phyloP scores from a whole-genome alignment of 2,329 filamentous ascomycete genomes.

The Mycosphaerella sp. region DNA sequence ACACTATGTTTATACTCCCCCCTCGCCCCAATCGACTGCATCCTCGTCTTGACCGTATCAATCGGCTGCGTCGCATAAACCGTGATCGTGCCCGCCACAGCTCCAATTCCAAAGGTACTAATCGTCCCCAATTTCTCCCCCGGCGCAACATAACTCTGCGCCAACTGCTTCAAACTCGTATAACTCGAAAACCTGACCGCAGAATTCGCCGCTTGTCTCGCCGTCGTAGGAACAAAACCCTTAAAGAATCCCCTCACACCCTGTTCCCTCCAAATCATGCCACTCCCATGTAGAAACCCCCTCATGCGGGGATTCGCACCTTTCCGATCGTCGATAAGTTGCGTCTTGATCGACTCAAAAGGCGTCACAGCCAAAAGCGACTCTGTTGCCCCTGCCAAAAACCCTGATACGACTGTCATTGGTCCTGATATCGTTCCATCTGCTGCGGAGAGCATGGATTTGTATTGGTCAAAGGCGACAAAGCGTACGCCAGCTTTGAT shows the following conservation, averaged over 20 bases:
- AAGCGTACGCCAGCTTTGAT: slow-evolving; percentile 95
- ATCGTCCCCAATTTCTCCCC: slow-evolving; percentile 88
- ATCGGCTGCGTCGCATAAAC: slow-evolving; percentile 69
- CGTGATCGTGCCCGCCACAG: slow-evolving; percentile 81
- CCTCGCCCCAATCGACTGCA: slow-evolving; percentile 91
- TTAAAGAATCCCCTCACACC: slow-evolving; percentile 93
- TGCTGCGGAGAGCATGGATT: slow-evolving; percentile 70
- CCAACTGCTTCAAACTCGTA: slow-evolving; percentile 82
- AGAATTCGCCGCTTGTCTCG: slow-evolving; percentile 88
- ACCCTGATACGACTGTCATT: slow-evolving; percentile 84
- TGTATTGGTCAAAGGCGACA: slow-evolving; percentile 94
- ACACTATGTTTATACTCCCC: slow-evolving; percentile 80
- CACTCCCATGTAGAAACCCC: slow-evolving; percentile 85
- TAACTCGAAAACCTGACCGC: slow-evolving; percentile 93
- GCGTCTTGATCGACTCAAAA: slow-evolving; percentile 97
- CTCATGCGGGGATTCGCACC: slow-evolving; percentile 74
- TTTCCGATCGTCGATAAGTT: slow-evolving; percentile 96
- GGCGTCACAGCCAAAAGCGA: slow-evolving; percentile 90
- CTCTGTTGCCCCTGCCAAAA: slow-evolving; percentile 91
- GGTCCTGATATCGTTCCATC: slow-evolving; percentile 87
- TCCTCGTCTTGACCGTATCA: slow-evolving; percentile 91
- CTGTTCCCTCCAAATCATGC: slow-evolving; percentile 79
- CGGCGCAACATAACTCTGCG: slow-evolving; percentile 85
- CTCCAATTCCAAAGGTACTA: slow-evolving; percentile 87
- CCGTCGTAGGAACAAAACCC: slow-evolving; percentile 90